Percentiles rank a stretch among this genome's conserved stretches.
Conservation (phyloP, 768 basidiomycete genomes). For the Suillus spraguei region DNA sequence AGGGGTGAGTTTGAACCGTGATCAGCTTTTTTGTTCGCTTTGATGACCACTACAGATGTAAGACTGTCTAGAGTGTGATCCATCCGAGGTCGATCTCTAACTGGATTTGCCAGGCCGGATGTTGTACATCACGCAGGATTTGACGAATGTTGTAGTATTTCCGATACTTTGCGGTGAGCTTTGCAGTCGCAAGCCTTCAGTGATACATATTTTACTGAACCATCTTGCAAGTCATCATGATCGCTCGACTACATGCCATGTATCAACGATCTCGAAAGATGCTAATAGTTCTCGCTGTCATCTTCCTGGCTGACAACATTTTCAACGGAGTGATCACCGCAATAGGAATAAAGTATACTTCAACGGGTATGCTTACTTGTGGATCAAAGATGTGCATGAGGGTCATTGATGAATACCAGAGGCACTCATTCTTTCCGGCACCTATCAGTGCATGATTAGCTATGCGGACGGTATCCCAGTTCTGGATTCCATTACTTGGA, state of each 20-base stretch:
- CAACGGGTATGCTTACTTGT: neutral
- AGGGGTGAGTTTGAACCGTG: neutral
- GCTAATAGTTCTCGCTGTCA: neutral
- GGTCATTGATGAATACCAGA: neutral
- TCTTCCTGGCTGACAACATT: neutral
- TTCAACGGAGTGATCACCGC: neutral
- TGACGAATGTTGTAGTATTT: neutral
- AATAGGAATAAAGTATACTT: neutral
- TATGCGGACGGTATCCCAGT: neutral
- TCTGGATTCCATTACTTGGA: neutral
- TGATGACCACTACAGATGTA: neutral
- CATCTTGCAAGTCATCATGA: neutral
- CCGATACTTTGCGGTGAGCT: neutral
- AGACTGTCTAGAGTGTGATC: neutral
- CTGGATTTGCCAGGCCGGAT: neutral
- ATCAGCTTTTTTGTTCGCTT: neutral
- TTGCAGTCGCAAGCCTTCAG: neutral
- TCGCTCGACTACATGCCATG: neutral
- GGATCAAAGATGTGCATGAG: neutral
- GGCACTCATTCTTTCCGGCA: neutral
- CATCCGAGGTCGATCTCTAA: neutral
- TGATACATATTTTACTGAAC: neutral
- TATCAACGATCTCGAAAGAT: neutral
- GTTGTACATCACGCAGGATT: neutral
- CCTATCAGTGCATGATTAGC: neutral